Evolutionary conservation across 805 yeast species (phyloP).

Genomic region (Sugiyamaella smithiae): DNA sequence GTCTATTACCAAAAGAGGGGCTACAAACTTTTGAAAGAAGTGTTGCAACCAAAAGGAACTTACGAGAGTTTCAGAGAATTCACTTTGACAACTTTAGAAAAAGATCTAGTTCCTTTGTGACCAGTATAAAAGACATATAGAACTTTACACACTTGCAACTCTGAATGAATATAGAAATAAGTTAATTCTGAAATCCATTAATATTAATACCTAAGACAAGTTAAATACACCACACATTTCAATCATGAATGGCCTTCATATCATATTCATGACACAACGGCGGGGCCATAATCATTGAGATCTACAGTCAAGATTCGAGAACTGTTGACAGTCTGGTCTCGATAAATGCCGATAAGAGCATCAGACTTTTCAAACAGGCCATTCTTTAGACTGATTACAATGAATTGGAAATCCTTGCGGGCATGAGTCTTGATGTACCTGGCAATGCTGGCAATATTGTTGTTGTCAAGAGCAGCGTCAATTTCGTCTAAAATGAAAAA

Average conservation of each 20-base stretch:
- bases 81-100: background rate
- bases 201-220: no score
- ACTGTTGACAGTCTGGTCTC: slow-evolving; percentile 27
- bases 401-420: slow-evolving; percentile 73
- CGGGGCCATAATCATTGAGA: slow-evolving; percentile 20
- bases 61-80: background rate
- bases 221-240: no score
- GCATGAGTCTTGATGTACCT: slow-evolving; percentile 73
- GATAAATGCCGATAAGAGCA: slow-evolving; percentile 86
- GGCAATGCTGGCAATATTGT: slow-evolving; percentile 85
- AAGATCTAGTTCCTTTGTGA: background rate
- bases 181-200: no score
- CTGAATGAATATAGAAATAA: no score
- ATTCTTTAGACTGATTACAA: slow-evolving; percentile 88
- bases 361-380: slow-evolving; percentile 84
- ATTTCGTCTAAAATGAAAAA: slow-evolving; percentile 95
- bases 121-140: no score
- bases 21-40: background rate
- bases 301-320: slow-evolving; percentile 27
- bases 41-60: background rate
- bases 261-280: no score
- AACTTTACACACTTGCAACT: no score
- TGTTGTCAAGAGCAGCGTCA: slow-evolving; percentile 95
- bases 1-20: slow-evolving; percentile 5
- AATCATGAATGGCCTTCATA: no score